These are phyloP conservation scores for Chaetomiaceae sp. DNA, from an alignment of 2,329 filamentous ascomycete genomes.

Conservation along the genomic window DNA sequence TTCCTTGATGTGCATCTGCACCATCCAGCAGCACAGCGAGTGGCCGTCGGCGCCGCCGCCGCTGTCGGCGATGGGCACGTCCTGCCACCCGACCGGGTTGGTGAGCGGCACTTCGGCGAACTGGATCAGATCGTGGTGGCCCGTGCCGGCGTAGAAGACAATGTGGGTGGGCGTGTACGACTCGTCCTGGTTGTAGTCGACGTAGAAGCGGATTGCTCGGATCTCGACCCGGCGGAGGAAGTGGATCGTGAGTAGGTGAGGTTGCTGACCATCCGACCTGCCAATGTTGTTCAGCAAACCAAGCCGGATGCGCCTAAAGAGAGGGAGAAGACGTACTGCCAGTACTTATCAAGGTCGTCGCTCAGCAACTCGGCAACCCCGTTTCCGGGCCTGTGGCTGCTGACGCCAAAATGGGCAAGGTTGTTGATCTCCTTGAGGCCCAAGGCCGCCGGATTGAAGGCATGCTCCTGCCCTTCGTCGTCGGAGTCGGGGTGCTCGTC, in stretches of 20 bases:
- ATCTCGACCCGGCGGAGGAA: conserved; percentile 81
- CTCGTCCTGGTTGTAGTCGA: conserved; percentile 91
- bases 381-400: conserved; percentile 74
- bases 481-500: conserved; percentile 23
- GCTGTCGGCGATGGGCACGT: conserved; percentile 60
- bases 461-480: conserved; percentile 19
- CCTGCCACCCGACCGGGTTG: conserved; percentile 83
- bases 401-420: conserved; percentile 77
- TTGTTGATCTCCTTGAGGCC: conserved; percentile 80
- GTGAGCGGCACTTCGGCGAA: conserved; percentile 77
- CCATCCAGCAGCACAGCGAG: conserved; percentile 79
- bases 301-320: neutral
- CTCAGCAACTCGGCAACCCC: conserved; percentile 71
- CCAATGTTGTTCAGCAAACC: neutral
- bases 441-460: conserved; percentile 49
- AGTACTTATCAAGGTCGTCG: conserved; percentile 69
- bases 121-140: conserved; percentile 84
- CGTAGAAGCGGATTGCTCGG: conserved; percentile 71
- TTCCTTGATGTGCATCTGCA: conserved; percentile 87
- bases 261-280: conserved; percentile 78
- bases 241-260: conserved; percentile 73
- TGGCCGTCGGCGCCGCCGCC: conserved; percentile 62
- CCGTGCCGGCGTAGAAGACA: conserved; percentile 80
- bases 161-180: conserved; percentile 96
- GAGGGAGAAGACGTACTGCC: conserved; percentile 58